Evolutionary conservation across 2,329 filamentous ascomycete species (phyloP).

Genomic region (Coccinonectria pachysandricola): DNA sequence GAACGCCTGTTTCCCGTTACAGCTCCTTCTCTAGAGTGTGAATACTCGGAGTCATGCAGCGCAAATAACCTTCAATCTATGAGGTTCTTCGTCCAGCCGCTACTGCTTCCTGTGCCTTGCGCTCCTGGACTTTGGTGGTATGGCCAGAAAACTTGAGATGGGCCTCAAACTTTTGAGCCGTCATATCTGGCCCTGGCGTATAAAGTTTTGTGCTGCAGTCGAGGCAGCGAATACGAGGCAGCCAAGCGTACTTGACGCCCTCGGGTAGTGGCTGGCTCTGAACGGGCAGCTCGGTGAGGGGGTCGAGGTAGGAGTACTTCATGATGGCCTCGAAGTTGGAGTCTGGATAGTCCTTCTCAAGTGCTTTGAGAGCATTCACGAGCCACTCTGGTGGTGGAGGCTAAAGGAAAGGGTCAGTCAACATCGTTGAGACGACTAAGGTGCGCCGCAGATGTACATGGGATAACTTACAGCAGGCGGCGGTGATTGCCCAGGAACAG

Average conservation of each 20-base stretch:
- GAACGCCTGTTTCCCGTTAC: constrained; percentile 1
- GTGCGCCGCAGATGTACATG: constrained; percentile 3
- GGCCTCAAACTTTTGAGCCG: constrained; percentile 83
- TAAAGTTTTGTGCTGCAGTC: constrained; percentile 94
- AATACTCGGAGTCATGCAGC: too few relatives aligned
- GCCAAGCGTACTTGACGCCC: constrained; percentile 67
- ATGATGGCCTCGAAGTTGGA: constrained; percentile 82
- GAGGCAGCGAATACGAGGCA: constrained; percentile 81
- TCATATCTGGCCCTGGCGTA: constrained; percentile 75
- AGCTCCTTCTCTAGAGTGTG: too few relatives aligned
- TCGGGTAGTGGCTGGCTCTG: constrained; percentile 46
- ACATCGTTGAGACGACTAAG: constrained; percentile 2
- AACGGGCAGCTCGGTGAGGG: constrained; percentile 55
- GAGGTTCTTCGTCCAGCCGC: constrained; percentile 3
- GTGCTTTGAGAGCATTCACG: constrained; percentile 55
- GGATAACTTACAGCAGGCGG: constrained; percentile 49
- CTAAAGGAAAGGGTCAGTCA: constrained; percentile 34
- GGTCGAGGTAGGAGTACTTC: constrained; percentile 78
- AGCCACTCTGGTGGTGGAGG: constrained; percentile 86
- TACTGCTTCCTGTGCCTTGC: constrained; percentile 18
- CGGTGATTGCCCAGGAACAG: constrained; percentile 42
- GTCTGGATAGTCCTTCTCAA: constrained; percentile 62
- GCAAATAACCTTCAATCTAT: constrained; percentile 1
- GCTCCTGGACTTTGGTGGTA: constrained; percentile 50
- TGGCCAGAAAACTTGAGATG: constrained; percentile 82